Base-by-base conservation (phyloP, 352 stramenopile species). In the Pythium oligandrum region DNA sequence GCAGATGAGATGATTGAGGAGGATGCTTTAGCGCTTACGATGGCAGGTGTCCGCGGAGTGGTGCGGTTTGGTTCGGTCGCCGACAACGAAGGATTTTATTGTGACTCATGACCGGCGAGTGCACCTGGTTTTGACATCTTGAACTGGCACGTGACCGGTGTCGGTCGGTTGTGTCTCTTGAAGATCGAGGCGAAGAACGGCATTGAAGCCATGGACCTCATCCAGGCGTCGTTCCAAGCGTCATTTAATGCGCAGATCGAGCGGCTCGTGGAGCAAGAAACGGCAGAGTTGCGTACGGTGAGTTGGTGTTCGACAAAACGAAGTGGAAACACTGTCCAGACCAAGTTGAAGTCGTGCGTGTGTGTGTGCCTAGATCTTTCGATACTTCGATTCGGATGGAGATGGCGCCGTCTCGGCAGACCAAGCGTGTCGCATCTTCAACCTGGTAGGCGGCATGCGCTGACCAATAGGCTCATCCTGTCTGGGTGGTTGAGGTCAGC, bases 321-420 rank as follows among this genome's bases (percentile, higher is more conserved):
- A 26, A 26, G 17, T 26, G 17, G 17, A 26, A 26, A 26, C 17
- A 0, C 17, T 26, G 0, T 26, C 17, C 17, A 26, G 17, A 26
- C 17, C 17, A 26, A 26, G 17, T 26, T 26, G 17, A 26, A 26
- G 17, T 26, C 17, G 17, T 26, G 17, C 17, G 17, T 26, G 17
- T 26, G 17, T 0, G 17, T 26, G 17, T 26, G 17, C 17, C 4
- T 54, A 88, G 80, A 82, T 90, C 46, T 90, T 90, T 51, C 68
- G 75, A 31, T 90, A 72, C 68, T 88, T 86, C 49, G 80, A 88
- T 60, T 85, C 77, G 17, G 71, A 88, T 61, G 59, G 58, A 43
- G 73, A 88, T 33, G 80, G 80, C 37, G 75, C 68, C 26, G 64
- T 90, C 37, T 74, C 69, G 17, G 68, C 80, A 3, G 57, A 68